Conservation (phyloP, 176 grass and related monocot species). For the Ampelocalamus luodianensis region DNA sequence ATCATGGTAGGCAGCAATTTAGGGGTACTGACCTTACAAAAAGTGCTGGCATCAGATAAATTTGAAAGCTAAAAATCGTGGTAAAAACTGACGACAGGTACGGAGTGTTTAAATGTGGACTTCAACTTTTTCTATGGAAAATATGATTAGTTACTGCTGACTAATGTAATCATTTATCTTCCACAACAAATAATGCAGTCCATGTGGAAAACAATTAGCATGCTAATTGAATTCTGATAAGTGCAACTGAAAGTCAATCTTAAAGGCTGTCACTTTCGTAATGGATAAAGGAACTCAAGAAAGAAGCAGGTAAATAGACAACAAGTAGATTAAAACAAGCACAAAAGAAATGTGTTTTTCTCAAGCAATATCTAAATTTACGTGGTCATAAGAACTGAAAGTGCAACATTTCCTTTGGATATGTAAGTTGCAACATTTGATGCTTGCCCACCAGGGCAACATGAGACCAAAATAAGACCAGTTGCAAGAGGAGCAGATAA, state of each 20-base stretch:
- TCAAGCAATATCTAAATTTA: conserved; percentile 55
- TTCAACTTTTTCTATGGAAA: conserved; percentile 1
- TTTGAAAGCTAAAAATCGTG: neutral
- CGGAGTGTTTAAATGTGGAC: neutral
- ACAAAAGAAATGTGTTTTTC: conserved; percentile 8
- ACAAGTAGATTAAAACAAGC: conserved; percentile 21
- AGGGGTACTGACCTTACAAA: conserved; percentile 2
- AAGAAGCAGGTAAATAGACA: conserved; percentile 15
- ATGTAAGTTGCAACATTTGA: conserved; percentile 99
- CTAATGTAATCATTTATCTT: neutral
- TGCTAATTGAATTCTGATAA: conserved; percentile 17
- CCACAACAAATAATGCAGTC: neutral
- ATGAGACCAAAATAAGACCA: conserved; percentile 97
- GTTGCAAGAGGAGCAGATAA: conserved; percentile 94
- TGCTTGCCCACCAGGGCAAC: conserved; percentile 97
- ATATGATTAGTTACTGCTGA: neutral
- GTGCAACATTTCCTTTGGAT: conserved; percentile 98
- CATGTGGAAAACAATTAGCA: neutral
- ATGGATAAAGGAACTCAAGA: neutral
- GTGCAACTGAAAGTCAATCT: conserved; percentile 25
- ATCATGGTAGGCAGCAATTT: conserved; percentile 7
- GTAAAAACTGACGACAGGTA: neutral
- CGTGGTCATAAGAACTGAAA: conserved; percentile 99
- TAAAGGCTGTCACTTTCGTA: neutral
- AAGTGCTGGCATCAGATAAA: neutral